Conservation (phyloP, 1,139 yeast genomes). For the Suhomyces anneliseae region DNA sequence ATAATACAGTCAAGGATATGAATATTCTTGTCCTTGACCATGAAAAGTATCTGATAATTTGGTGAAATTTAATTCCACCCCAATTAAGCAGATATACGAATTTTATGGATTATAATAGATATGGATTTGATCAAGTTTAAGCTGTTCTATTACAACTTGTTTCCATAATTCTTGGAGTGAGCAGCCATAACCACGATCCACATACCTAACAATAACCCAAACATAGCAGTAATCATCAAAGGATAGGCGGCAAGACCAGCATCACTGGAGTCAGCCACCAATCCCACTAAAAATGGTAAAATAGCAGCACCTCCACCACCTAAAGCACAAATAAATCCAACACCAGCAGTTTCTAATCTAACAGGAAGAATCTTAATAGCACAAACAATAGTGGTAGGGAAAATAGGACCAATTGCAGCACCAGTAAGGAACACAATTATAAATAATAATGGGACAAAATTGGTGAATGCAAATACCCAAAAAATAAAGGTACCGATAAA, state of each 20-base stretch:
- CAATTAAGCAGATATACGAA: too few relatives aligned
- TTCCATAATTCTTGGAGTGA: constrained; percentile 5
- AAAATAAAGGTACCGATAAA: constrained; percentile 33
- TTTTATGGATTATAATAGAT: too few relatives aligned
- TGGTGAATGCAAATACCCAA: constrained; percentile 25
- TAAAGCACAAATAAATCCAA: constrained; percentile 75
- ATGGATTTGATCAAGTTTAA: too few relatives aligned
- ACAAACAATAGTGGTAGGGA: constrained; percentile 72
- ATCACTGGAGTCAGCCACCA: constrained; percentile 39
- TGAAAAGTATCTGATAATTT: too few relatives aligned
- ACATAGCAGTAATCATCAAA: constrained; percentile 28
- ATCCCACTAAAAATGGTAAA: constrained; percentile 63
- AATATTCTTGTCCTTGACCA: too few relatives aligned
- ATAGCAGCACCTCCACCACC: constrained; percentile 78
- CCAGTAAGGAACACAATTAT: constrained; percentile 57
- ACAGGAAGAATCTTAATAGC: constrained; percentile 64
- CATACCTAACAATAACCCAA: constrained; percentile 23
- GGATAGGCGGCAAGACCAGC: constrained; percentile 38
- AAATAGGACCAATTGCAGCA: constrained; percentile 73
- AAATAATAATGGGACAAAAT: constrained; percentile 26
- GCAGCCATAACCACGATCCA: constrained; percentile 28
- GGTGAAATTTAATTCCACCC: too few relatives aligned
- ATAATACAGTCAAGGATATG: too few relatives aligned
- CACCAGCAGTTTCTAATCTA: constrained; percentile 61
- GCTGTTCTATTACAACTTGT: background rate